Evolutionary conservation across 768 basidiomycete species (phyloP), one percentile per base, ranked within the genome.

Genomic region (Pleurotus citrinopileatus): DNA sequence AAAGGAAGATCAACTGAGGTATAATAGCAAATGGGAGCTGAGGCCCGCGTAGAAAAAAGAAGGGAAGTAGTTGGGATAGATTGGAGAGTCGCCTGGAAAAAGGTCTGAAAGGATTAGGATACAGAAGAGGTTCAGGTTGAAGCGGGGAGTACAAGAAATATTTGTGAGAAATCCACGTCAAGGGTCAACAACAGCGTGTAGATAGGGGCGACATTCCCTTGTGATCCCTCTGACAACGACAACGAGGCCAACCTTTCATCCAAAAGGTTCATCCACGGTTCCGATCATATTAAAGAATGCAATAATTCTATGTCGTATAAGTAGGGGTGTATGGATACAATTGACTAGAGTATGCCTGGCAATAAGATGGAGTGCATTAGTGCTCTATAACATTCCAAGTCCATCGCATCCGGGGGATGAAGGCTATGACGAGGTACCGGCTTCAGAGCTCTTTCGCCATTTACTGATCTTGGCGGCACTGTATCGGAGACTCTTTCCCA

Each of bases 401-500:
- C 23, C 25, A 47, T 47, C 28, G 45, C 45, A 28, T 47, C 12
- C 34, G 28, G 15, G n/a, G 19, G 34, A 17, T 10, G 22, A 52
- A 42, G 43, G 27, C 51, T 34, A 59, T 36, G 38, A 32, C 28
- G 10, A 26, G 3, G n/a, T n/a, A n/a, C n/a, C n/a, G n/a, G 20
- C 54, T 63, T 54, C 70, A 60, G 71, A 66, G 22, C 78, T 73
- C 42, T 60, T 62, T 82, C 89, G 89, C 89, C 93, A 97, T 70
- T 98, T 98, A 32, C 79, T 69, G 17, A 95, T 73, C 73, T 98
- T 98, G 42, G 86, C 82, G 22, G 77, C 59, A 42, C 81, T 73
- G 62, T 98, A 98, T 38, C 80, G 81, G 4, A 85, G 54, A 64
- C 90, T 91, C 78, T 94, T 94, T 44, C 78, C 75, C 8, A 89